Conservation (phyloP, 2,329 filamentous ascomycete species). For the Diaporthe sp. region DNA sequence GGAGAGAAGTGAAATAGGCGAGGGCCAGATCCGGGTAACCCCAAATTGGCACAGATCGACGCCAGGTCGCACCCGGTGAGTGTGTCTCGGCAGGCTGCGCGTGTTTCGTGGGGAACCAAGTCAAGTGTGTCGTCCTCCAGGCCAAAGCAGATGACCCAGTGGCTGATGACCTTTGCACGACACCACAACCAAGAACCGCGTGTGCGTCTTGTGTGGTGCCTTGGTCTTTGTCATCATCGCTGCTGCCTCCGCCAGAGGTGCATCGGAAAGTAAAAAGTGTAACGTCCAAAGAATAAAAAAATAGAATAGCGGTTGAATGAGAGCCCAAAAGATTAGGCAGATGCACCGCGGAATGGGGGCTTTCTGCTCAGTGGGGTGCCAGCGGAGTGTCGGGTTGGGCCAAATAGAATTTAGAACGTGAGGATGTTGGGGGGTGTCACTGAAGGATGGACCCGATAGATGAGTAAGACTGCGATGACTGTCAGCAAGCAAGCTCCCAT, state of each 20-base stretch:
- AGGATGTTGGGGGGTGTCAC: conserved; percentile 32
- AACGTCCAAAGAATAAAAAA: not conserved
- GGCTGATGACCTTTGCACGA: conserved; percentile 15
- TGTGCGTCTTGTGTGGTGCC: conserved; percentile 8
- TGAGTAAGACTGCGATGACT: conserved; percentile 37
- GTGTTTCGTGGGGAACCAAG: conserved; percentile 21
- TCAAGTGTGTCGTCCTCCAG: conserved; percentile 11
- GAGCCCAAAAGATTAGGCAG: conserved; percentile 23
- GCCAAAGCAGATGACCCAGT: conserved; percentile 3
- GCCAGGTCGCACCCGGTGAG: conserved; percentile 34
- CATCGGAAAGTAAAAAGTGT: not conserved
- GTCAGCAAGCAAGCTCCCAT: conserved; percentile 39
- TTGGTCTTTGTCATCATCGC: not conserved
- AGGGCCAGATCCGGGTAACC: conserved; percentile 17
- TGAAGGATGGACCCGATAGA: conserved; percentile 33
- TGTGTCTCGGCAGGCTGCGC: conserved; percentile 35
- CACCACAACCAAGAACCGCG: conserved; percentile 11
- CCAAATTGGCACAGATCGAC: conserved; percentile 33
- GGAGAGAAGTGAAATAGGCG: conserved; percentile 16
- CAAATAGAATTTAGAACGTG: conserved; percentile 23
- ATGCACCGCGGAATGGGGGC: conserved; percentile 26
- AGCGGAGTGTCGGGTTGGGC: conserved; percentile 17
- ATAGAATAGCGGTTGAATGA: not conserved
- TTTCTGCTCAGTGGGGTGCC: conserved; percentile 26
- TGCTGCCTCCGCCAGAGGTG: conserved; percentile 1